A percentile compares a stretch with the other conserved stretches of the same genome.
Evolutionary conservation across 2,329 filamentous ascomycete genomes (phyloP).

Genomic region (Cladobotryum protrusum): DNA sequence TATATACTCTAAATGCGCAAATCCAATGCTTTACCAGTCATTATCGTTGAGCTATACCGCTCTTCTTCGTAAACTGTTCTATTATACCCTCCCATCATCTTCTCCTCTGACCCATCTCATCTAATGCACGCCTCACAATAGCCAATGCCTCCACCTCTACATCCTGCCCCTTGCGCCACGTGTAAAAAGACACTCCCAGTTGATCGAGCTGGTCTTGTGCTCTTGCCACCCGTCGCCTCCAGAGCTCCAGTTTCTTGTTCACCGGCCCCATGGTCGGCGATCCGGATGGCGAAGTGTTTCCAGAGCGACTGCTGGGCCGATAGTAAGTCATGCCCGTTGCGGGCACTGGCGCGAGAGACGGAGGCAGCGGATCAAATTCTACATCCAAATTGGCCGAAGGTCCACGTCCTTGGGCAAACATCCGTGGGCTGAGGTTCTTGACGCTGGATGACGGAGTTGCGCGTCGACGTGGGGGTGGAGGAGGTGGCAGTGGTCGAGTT

Average conservation of each 20-base stretch:
- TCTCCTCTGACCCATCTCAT: constrained; percentile 30
- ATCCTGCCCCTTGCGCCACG: constrained; percentile 67
- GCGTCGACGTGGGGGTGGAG: constrained; percentile 42
- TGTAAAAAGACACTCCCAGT: constrained; percentile 62
- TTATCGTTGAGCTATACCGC: no score
- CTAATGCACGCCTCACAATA: constrained; percentile 53
- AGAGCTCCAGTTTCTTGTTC: constrained; percentile 68
- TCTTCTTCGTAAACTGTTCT: no score
- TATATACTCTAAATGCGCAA: no score
- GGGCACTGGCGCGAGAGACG: constrained; percentile 21
- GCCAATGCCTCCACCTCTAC: constrained; percentile 59
- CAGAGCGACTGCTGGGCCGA: constrained; percentile 24
- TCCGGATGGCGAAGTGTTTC: constrained; percentile 27
- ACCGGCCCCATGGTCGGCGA: constrained; percentile 31
- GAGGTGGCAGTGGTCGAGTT: constrained; percentile 29
- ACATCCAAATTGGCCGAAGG: constrained; percentile 33
- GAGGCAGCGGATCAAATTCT: constrained; percentile 36
- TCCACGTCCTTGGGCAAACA: constrained; percentile 24
- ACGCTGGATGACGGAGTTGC: constrained; percentile 31
- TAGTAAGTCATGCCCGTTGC: constrained; percentile 16
- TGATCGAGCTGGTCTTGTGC: constrained; percentile 58
- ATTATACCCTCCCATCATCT: neutral
- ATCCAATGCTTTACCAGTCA: no score
- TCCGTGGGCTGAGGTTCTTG: constrained; percentile 26
- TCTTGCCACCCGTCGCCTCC: constrained; percentile 60